A percentile compares a stretch with the other conserved stretches of the same genome.
phyloP scores from a whole-genome alignment of 768 basidiomycete species.

The Amanita pallidorosea region DNA sequence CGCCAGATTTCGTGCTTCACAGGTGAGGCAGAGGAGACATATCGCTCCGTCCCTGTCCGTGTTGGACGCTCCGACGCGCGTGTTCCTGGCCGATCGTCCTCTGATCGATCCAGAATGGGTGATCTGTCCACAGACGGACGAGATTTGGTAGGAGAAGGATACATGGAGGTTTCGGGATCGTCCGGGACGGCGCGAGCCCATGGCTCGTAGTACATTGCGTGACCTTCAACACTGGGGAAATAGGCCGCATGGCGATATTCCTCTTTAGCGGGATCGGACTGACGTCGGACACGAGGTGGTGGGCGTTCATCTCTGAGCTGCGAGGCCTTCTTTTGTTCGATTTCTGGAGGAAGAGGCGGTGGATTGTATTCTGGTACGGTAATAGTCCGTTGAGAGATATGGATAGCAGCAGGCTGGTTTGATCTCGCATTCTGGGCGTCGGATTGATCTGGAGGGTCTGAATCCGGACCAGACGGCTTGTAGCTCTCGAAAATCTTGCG shows the following conservation, averaged over 20 bases:
- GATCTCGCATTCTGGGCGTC: background rate
- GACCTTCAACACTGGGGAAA: background rate
- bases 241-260: slow-evolving; percentile 2
- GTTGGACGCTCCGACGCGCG: slow-evolving; percentile 2
- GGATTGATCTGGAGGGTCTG: background rate
- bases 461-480: background rate
- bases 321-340: background rate
- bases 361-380: slow-evolving; percentile 2
- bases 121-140: slow-evolving; percentile 2
- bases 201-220: background rate
- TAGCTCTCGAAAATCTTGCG: slow-evolving; percentile 4
- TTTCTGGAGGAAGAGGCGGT: background rate
- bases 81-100: slow-evolving; percentile 3
- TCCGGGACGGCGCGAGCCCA: background rate
- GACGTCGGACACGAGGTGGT: slow-evolving; percentile 1
- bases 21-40: background rate
- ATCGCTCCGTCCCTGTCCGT: background rate
- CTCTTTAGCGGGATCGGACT: slow-evolving; percentile 3
- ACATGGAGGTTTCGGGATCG: background rate
- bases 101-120: slow-evolving; percentile 3
- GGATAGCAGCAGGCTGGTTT: background rate
- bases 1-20: slow-evolving; percentile 5
- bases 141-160: background rate
- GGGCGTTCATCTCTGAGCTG: slow-evolving; percentile 2
- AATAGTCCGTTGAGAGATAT: background rate